Evolutionary conservation across 1,284 basidiomycete species (phyloP), one percentile per base, ranked within the genome.

Genomic region (Leccinum pallidistipes): DNA sequence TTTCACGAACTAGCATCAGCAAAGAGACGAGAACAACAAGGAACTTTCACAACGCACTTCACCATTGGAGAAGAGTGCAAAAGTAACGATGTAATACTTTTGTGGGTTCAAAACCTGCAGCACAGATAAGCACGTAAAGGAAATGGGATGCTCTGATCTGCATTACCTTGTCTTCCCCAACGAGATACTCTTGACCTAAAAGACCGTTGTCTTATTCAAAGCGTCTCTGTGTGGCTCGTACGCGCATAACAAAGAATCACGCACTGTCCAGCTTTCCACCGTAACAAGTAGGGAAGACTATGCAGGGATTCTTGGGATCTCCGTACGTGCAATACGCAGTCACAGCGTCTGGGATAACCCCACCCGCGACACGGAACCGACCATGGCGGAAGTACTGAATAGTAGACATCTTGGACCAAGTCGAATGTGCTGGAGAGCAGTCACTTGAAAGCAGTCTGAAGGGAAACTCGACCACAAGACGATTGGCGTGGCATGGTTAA

Each of bases 21-120:
- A 34, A 57, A 38, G 7, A 16, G 27, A 36, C 27, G 3, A 16
- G 18, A 21, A 9, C 6, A 21, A 9, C 6, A 40, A 16, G 8
- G 10, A 34, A 47, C 21, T 3, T 11, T n/a, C 38, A 9, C 32
- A 40, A 52, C 76, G 40, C 57, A 84, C 84, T 77, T 86, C 84
- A 68, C 84, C 84, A 62, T 85, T 84, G 31, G 81, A 83, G 67
- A 86, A 86, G 40, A 86, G 69, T 0, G 83, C 83, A 62, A 85
- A 80, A 0, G 85, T 85, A 16, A 85, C 82, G n/a, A 86, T 69
- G 61, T 77, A 84, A 62, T 84, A 86, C 63, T 81, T 80, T 11
- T 65, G 70, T 3, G 84, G 78, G 66, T 85, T 78, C 36, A 86
- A 70, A 29, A 77, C 79, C 80, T 82, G 58, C 14, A 36, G 40